Conservation (phyloP, 164 flowering plant genomes). For the Chimonanthus salicifolius region DNA sequence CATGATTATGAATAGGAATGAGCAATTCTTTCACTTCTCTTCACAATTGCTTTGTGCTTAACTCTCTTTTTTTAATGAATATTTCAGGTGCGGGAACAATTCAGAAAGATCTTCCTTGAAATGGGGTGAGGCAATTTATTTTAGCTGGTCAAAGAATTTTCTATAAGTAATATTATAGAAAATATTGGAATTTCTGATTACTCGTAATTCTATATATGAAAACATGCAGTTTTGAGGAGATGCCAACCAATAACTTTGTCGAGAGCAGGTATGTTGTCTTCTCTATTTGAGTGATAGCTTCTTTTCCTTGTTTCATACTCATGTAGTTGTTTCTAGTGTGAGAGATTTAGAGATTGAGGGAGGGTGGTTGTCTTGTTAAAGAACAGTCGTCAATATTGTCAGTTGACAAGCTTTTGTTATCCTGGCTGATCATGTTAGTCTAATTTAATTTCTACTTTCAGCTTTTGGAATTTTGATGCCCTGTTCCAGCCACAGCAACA, state of each 20-base stretch:
- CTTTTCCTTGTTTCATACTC: background rate
- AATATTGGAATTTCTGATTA: background rate
- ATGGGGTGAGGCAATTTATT: constrained; percentile 62
- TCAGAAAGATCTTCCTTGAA: constrained; percentile 66
- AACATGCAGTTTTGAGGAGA: constrained; percentile 83
- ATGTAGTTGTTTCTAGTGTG: no score
- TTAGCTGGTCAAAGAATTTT: background rate
- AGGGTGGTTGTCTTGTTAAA: background rate
- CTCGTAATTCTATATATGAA: background rate
- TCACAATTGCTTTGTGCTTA: no score
- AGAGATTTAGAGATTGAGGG: background rate
- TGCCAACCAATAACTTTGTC: constrained; percentile 93
- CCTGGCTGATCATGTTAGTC: background rate
- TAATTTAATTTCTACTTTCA: constrained; percentile 21
- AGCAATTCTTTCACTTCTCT: background rate
- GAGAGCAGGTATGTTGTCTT: constrained; percentile 65
- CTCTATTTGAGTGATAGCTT: background rate
- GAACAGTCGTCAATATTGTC: no score
- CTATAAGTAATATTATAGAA: background rate
- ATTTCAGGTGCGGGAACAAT: constrained; percentile 66
- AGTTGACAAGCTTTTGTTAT: background rate
- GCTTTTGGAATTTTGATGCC: constrained; percentile 97
- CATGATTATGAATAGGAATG: background rate
- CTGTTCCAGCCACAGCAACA: constrained; percentile 99
- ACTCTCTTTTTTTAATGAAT: background rate